Evolutionary conservation across 257 asterid genomes (phyloP).

Genomic region (Solanum lycopersicoides): DNA sequence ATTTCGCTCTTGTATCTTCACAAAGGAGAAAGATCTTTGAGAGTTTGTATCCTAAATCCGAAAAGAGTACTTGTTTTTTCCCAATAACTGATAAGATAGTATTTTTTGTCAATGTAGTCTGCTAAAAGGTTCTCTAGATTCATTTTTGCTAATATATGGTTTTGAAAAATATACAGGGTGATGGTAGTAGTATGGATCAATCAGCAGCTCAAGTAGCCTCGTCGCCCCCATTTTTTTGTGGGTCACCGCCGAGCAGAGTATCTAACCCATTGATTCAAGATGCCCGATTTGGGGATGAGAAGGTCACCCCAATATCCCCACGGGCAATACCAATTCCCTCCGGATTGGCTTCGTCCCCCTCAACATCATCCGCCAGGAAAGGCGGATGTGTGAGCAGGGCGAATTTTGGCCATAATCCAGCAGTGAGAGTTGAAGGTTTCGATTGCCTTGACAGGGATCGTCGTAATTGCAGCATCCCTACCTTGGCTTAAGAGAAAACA

Average conservation of each 20-base stretch:
- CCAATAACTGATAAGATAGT: background rate
- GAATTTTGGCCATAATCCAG: slow-evolving; percentile 85
- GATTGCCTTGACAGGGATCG: slow-evolving; percentile 92
- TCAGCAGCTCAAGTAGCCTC: slow-evolving; percentile 52
- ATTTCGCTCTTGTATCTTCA: background rate
- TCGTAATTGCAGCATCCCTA: slow-evolving; percentile 90
- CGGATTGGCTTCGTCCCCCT: slow-evolving; percentile 45
- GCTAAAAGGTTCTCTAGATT: background rate
- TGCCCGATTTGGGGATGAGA: slow-evolving; percentile 67
- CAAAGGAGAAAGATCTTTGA: background rate
- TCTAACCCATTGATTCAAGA: slow-evolving; percentile 98
- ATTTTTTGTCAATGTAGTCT: background rate
- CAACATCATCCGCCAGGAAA: slow-evolving; percentile 35
- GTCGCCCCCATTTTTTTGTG: slow-evolving; percentile 98
- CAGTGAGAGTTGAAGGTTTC: slow-evolving; percentile 88
- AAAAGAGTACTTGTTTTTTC: background rate
- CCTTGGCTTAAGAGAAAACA: slow-evolving; percentile 46
- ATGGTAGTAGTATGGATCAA: slow-evolving; percentile 35
- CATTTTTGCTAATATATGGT: background rate
- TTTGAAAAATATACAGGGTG: slow-evolving; percentile 27
- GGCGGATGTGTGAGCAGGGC: slow-evolving; percentile 67
- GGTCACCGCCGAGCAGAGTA: slow-evolving; percentile 99
- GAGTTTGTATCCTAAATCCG: background rate
- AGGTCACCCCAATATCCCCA: slow-evolving; percentile 47
- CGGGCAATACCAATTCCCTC: slow-evolving; percentile 49